Evolutionary conservation across 2,329 filamentous ascomycete species (phyloP).

Genomic region (Shiraia sp.): DNA sequence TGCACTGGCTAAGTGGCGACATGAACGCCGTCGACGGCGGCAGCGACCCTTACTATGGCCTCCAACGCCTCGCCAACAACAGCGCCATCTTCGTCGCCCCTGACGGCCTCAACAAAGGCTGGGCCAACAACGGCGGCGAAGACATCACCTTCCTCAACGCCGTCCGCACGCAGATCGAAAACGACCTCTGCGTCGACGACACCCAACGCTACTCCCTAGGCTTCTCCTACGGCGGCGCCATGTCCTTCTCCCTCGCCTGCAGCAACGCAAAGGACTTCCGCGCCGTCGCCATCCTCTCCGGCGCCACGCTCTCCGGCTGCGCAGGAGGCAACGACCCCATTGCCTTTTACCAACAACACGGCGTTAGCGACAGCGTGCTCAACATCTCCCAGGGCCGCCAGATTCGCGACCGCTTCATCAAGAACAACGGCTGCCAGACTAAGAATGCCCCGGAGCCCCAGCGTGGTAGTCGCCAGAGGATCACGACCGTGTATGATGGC

Average conservation of each 20-base stretch:
- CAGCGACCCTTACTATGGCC: conserved; percentile 46
- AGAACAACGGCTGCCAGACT: conserved; percentile 43
- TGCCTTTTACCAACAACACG: conserved; percentile 49
- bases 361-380: conserved; percentile 44
- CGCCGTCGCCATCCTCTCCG: conserved; percentile 42
- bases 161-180: conserved; percentile 45
- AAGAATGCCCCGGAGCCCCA: conserved; percentile 21
- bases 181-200: conserved; percentile 50
- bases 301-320: conserved; percentile 23
- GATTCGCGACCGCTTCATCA: conserved; percentile 46
- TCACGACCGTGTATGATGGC: conserved; percentile 25
- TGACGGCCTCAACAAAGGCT: conserved; percentile 46
- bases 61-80: conserved; percentile 42
- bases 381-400: conserved; percentile 38
- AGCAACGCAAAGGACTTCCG: conserved; percentile 45
- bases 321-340: conserved; percentile 45
- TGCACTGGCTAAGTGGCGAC: conserved; percentile 49
- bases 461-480: conserved; percentile 9
- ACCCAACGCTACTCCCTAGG: conserved; percentile 49
- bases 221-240: conserved; percentile 53
- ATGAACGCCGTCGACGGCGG: conserved; percentile 39
- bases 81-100: conserved; percentile 51
- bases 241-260: conserved; percentile 51
- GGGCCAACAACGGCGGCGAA: conserved; percentile 49
- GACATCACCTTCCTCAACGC: conserved; percentile 49